Conservation (phyloP, 2,329 filamentous ascomycete species). For the Aspergillus sclerotialis region DNA sequence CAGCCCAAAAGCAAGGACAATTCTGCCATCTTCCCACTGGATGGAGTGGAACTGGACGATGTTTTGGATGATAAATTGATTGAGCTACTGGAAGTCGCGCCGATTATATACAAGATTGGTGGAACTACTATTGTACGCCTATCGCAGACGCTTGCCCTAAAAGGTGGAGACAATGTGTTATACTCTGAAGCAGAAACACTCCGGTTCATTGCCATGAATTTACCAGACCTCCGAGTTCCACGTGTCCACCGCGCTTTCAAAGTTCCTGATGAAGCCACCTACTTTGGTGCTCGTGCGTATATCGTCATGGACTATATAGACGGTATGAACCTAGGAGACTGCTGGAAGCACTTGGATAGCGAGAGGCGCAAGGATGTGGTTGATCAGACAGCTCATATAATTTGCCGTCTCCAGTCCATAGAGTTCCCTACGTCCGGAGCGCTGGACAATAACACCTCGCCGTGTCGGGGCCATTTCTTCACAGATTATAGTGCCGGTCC, state of each 20-base stretch:
- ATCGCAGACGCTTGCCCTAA: conserved; percentile 9
- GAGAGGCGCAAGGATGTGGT: conserved; percentile 9
- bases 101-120: conserved; percentile 7
- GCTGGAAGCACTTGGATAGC: conserved; percentile 11
- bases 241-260: conserved; percentile 14
- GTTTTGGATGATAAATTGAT: conserved; percentile 10
- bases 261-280: conserved; percentile 8
- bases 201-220: conserved; percentile 7
- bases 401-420: conserved; percentile 10
- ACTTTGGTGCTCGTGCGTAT: conserved; percentile 12
- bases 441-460: conserved; percentile 13
- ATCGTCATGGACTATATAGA: conserved; percentile 19
- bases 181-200: conserved; percentile 12
- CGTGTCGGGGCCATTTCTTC: conserved; percentile 10
- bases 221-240: conserved; percentile 10
- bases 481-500: conserved; percentile 13
- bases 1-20: conserved; percentile 2
- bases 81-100: conserved; percentile 9
- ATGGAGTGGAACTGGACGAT: conserved; percentile 7
- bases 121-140: conserved; percentile 11
- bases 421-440: conserved; percentile 7
- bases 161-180: conserved; percentile 12
- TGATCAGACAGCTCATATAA: conserved; percentile 10
- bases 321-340: conserved; percentile 14
- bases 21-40: conserved; percentile 7